Percentiles rank a stretch among this genome's conserved stretches.
Conservation (phyloP, 768 basidiomycete genomes). For the Lentinula aciculospora region DNA sequence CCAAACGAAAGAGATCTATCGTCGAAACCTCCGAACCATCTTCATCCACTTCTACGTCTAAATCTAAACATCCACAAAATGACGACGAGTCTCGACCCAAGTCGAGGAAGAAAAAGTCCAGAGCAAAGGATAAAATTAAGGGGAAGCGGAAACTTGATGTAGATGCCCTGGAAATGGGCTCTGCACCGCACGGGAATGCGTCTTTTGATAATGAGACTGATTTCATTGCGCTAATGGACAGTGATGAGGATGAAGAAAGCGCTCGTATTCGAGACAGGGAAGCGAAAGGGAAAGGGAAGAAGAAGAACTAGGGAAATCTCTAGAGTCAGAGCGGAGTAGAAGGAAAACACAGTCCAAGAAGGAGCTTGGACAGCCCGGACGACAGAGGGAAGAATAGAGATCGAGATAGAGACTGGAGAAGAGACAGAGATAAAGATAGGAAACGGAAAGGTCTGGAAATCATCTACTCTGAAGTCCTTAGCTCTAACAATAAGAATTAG, state of each 20-base stretch:
- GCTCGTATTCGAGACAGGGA: background rate
- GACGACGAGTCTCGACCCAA: background rate
- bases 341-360: slow-evolving; percentile 1
- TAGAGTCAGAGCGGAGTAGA: background rate
- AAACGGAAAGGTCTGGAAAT: background rate
- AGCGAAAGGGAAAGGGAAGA: background rate
- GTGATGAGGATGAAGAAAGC: slow-evolving; percentile 14
- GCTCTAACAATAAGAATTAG: background rate
- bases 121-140: background rate
- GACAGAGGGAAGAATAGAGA: slow-evolving; percentile 14
- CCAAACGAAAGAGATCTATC: background rate
- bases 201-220: slow-evolving; percentile 20
- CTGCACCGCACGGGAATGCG: background rate
- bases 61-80: background rate
- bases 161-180: background rate
- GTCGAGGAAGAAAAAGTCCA: background rate
- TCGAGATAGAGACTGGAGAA: slow-evolving; percentile 12
- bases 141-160: background rate
- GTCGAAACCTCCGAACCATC: background rate
- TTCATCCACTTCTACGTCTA: background rate
- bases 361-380: slow-evolving; percentile 3
- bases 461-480: background rate
- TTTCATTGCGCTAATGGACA: slow-evolving; percentile 21
- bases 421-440: background rate
- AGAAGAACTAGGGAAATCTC: background rate